Conservation (phyloP, 116 monocot genomes). For the Dioscorea cayenensis region DNA sequence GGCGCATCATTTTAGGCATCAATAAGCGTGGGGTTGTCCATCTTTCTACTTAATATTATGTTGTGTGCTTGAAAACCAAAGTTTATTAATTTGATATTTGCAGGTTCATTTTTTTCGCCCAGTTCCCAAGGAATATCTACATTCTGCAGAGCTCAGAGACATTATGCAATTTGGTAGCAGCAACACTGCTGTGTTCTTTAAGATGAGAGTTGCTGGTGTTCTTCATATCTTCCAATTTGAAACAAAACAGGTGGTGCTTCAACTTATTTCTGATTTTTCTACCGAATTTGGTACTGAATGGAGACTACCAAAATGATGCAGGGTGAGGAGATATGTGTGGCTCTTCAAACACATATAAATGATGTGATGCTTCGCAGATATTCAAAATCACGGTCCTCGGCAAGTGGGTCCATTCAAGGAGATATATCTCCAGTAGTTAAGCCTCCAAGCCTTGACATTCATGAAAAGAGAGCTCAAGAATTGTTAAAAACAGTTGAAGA, state of each 20-base stretch:
- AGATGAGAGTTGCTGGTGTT: slow-evolving; percentile 98
- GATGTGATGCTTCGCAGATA: slow-evolving; percentile 96
- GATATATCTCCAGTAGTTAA: slow-evolving; percentile 46
- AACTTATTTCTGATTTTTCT: not conserved
- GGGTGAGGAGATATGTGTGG: slow-evolving; percentile 99
- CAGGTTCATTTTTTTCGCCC: slow-evolving; percentile 99
- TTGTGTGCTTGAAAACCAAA: not conserved
- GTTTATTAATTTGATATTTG: slow-evolving; percentile 2
- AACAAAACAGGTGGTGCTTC: slow-evolving; percentile 83
- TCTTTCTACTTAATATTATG: not conserved
- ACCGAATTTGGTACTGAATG: not conserved
- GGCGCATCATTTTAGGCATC: slow-evolving; percentile 88
- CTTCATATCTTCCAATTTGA: slow-evolving; percentile 98
- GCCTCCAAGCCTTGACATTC: slow-evolving; percentile 40
- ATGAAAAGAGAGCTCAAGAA: slow-evolving; percentile 72
- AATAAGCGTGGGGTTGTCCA: slow-evolving; percentile 92
- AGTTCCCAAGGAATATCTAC: slow-evolving; percentile 95
- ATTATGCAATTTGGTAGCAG: slow-evolving; percentile 99
- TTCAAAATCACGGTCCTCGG: slow-evolving; percentile 67
- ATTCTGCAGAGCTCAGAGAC: slow-evolving; percentile 95
- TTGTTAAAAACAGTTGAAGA: slow-evolving; percentile 77
- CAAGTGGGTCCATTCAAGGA: slow-evolving; percentile 45
- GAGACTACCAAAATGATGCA: slow-evolving; percentile 14
- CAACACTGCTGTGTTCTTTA: slow-evolving; percentile 95
- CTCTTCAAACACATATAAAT: slow-evolving; percentile 99